These are phyloP conservation scores for Aspergillus sp. DNA, from an alignment of 2,329 filamentous ascomycete species.

Conservation along the genomic window DNA sequence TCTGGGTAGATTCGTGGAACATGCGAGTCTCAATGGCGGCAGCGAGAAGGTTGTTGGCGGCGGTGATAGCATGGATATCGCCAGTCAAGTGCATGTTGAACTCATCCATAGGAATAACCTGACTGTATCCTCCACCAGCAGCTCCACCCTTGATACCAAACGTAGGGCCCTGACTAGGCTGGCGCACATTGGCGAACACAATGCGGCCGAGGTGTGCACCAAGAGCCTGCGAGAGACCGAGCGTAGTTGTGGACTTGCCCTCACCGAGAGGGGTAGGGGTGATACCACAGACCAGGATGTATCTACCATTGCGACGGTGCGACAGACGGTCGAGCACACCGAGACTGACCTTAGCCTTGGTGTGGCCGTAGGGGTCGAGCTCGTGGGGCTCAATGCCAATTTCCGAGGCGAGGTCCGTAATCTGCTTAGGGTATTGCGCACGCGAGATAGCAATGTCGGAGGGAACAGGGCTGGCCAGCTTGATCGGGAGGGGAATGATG, in stretches of 20 bases:
- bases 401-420: slow-evolving; percentile 80
- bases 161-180: slow-evolving; percentile 94
- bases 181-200: slow-evolving; percentile 93
- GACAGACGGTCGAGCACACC: slow-evolving; percentile 77
- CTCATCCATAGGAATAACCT: slow-evolving; percentile 99
- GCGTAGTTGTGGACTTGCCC: slow-evolving; percentile 96
- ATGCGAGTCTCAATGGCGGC: slow-evolving; percentile 97
- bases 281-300: slow-evolving; percentile 91
- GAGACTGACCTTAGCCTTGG: slow-evolving; percentile 94
- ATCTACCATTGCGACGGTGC: slow-evolving; percentile 85
- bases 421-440: slow-evolving; percentile 86
- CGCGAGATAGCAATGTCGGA: slow-evolving; percentile 93
- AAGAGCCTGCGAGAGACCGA: slow-evolving; percentile 90
- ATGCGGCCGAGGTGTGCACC: slow-evolving; percentile 84
- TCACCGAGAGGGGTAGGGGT: slow-evolving; percentile 95
- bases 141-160: slow-evolving; percentile 99
- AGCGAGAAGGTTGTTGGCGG: slow-evolving; percentile 94
- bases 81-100: slow-evolving; percentile 98
- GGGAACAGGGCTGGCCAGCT: slow-evolving; percentile 78
- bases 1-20: slow-evolving; percentile 96
- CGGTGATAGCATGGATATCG: slow-evolving; percentile 95
- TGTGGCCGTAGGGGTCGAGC: slow-evolving; percentile 89
- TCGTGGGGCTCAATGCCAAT: slow-evolving; percentile 86
- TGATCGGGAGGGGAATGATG: slow-evolving; percentile 80
- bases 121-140: slow-evolving; percentile 95